These are phyloP conservation scores for Mycena filopes DNA, from an alignment of 768 basidiomycete species.

Conservation along the genomic window DNA sequence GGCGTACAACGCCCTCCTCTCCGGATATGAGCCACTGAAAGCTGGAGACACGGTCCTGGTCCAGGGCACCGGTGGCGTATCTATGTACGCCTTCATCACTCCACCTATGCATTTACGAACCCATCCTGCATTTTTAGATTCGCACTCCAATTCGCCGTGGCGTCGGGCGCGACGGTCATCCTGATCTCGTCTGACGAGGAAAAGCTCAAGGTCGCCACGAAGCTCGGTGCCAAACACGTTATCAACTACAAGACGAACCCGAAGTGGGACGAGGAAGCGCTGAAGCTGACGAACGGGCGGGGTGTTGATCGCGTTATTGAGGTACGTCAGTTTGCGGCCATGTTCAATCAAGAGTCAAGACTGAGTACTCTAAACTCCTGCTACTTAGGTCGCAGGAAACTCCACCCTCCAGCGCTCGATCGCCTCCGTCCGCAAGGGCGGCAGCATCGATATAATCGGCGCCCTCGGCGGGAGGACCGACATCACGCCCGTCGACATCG, in stretches of 20 bases:
- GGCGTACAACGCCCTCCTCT: conserved; percentile 65
- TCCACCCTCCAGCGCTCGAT: conserved; percentile 60
- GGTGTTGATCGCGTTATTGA: conserved; percentile 38
- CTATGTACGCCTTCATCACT: conserved; percentile 49
- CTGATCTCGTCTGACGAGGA: conserved; percentile 74
- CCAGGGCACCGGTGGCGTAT: conserved; percentile 67
- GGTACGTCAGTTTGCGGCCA: conserved; percentile 18
- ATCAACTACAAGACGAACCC: conserved; percentile 64
- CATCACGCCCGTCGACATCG: conserved; percentile 41
- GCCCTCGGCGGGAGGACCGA: conserved; percentile 48
- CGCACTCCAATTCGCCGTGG: conserved; percentile 69
- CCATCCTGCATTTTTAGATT: conserved; percentile 51
- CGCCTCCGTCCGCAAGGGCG: conserved; percentile 51
- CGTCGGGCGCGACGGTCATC: conserved; percentile 72
- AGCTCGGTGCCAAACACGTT: conserved; percentile 54
- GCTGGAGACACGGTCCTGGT: conserved; percentile 69
- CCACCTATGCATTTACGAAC: background rate
- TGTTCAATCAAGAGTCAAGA: too few relatives aligned
- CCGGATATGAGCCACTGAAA: conserved; percentile 60
- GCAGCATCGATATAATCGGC: conserved; percentile 62
- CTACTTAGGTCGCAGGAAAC: conserved; percentile 67
- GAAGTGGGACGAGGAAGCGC: conserved; percentile 61
- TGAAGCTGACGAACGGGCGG: conserved; percentile 41
- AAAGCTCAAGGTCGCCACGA: conserved; percentile 62
- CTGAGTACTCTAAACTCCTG: too few relatives aligned